Evolutionary conservation across 208 protist genomes (phyloP).

Genomic region (Wallacemonas collosoma): DNA sequence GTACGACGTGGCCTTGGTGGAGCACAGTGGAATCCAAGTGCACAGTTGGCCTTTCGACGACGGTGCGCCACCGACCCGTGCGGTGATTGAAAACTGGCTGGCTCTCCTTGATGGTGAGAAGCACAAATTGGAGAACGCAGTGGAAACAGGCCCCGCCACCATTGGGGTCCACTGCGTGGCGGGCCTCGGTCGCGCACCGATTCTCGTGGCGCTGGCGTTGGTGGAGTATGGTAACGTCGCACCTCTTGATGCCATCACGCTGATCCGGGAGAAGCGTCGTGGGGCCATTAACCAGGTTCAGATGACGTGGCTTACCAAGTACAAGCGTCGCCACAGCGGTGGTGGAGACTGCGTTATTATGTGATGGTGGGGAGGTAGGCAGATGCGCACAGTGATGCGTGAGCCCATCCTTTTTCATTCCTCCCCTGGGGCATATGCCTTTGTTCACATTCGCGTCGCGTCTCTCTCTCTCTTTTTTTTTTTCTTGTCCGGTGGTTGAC

Average conservation of each 20-base stretch:
- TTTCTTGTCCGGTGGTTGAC: too few species aligned
- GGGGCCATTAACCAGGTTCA: conserved; percentile 93
- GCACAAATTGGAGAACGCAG: conserved; percentile 19
- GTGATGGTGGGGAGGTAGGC: conserved; percentile 26
- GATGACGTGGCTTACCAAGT: conserved; percentile 90
- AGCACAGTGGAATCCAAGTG: conserved; percentile 73
- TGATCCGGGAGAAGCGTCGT: conserved; percentile 80
- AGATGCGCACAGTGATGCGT: too few species aligned
- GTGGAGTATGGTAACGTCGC: conserved; percentile 84
- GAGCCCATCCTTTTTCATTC: too few species aligned
- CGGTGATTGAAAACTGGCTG: conserved; percentile 83
- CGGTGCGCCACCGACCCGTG: conserved; percentile 81
- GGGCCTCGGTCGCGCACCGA: conserved; percentile 90
- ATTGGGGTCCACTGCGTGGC: conserved; percentile 94
- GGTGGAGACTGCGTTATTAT: conserved; percentile 66
- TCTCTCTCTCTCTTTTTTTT: too few species aligned
- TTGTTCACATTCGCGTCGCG: too few species aligned
- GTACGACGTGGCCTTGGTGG: conserved; percentile 69
- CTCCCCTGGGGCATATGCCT: too few species aligned
- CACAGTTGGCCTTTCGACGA: conserved; percentile 93
- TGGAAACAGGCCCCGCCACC: conserved; percentile 26
- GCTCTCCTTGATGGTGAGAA: conserved; percentile 75
- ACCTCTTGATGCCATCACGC: conserved; percentile 78
- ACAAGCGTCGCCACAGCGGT: conserved; percentile 60
- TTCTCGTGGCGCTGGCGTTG: conserved; percentile 91